These are phyloP conservation scores for Salpingoeca rosetta DNA, from an alignment of 78 protist species.

Conservation along the genomic window DNA sequence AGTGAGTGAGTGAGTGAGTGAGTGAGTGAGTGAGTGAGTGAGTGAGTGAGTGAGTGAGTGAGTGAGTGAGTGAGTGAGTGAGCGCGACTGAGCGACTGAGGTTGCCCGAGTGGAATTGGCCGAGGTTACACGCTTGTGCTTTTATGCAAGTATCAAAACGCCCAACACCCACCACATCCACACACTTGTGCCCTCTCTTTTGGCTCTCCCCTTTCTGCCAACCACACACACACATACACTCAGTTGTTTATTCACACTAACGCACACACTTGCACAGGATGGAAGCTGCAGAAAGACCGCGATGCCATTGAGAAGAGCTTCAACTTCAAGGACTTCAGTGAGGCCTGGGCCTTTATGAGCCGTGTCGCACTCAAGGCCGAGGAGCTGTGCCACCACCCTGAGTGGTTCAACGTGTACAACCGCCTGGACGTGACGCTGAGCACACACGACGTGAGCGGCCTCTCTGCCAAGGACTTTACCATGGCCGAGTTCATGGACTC, in stretches of 20 bases:
- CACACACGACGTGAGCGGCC: slow-evolving; percentile 73
- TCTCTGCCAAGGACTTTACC: slow-evolving; percentile 60
- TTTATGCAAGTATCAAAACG: no score
- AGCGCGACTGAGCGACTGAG: no score
- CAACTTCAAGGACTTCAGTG: slow-evolving; percentile 57
- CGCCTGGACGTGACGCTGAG: slow-evolving; percentile 63
- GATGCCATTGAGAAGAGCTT: slow-evolving; percentile 67
- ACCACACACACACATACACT: no score
- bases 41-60: neutral
- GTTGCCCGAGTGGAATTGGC: no score
- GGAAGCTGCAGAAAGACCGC: no score
- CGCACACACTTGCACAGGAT: no score
- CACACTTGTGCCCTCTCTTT: no score
- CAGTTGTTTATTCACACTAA: no score
- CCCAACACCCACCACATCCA: no score
- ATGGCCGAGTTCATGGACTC: slow-evolving; percentile 52
- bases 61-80: neutral
- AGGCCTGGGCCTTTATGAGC: slow-evolving; percentile 75
- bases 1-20: neutral
- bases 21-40: neutral
- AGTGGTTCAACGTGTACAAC: slow-evolving; percentile 90
- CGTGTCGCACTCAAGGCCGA: slow-evolving; percentile 63
- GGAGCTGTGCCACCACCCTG: slow-evolving; percentile 79
- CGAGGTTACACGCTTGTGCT: no score
- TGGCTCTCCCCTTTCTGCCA: no score